Conservation (phyloP, 1,139 yeast species). For the Chernovozyma aurita region DNA sequence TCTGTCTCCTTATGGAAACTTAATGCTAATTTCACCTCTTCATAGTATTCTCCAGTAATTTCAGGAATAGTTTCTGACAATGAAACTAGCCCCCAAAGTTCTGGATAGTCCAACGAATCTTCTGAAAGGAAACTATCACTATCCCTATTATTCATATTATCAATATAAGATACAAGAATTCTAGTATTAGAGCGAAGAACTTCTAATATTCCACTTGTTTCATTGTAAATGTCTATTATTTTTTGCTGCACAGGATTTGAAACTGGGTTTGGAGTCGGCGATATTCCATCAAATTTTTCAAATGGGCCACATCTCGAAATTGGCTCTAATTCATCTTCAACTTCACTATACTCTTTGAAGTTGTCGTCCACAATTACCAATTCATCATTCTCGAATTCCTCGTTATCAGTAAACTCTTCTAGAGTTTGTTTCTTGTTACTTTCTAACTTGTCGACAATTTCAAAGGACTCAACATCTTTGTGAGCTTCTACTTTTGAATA, state of each 20-base stretch:
- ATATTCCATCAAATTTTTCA: constrained; percentile 2
- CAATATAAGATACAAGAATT: constrained; percentile 10
- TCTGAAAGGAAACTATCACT: constrained; percentile 6
- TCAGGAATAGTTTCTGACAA: not conserved
- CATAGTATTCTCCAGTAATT: constrained; percentile 1
- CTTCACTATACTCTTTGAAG: no score
- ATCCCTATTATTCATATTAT: constrained; percentile 4
- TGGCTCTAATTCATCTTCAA: not conserved
- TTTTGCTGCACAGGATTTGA: constrained; percentile 7
- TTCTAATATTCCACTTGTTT: constrained; percentile 16
- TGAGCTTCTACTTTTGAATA: not conserved
- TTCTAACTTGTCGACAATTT: not conserved
- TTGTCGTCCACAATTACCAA: not conserved
- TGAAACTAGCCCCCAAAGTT: constrained; percentile 5
- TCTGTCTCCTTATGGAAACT: not conserved
- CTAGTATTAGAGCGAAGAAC: constrained; percentile 13
- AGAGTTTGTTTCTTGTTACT: not conserved
- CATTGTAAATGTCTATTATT: constrained; percentile 13
- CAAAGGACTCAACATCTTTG: not conserved
- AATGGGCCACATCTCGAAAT: not conserved
- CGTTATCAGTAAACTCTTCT: no score
- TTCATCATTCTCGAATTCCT: not conserved
- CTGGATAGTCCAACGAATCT: constrained; percentile 6
- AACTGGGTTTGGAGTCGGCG: not conserved
- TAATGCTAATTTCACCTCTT: constrained; percentile 1